phyloP scores from a whole-genome alignment of 208 protist genomes.

The Plasmodiophora brassicae region DNA sequence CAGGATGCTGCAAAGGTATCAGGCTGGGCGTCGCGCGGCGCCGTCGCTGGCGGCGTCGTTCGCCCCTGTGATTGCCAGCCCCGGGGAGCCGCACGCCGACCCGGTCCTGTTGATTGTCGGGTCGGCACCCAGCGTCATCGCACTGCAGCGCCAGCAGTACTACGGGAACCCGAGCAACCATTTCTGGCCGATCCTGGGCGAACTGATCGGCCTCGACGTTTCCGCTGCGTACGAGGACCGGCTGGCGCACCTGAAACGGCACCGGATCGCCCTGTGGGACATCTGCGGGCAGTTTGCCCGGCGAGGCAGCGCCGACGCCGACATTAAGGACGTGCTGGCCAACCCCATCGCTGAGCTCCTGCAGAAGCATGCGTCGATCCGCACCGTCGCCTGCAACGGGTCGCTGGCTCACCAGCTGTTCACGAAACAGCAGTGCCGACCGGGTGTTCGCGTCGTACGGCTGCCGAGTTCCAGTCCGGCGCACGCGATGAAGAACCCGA shows the following conservation, averaged over 20 bases:
- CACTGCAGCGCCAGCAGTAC: neutral
- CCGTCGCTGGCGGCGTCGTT: too few relatives aligned
- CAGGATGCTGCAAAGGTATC: too few relatives aligned
- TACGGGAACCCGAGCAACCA: neutral
- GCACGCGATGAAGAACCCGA: neutral
- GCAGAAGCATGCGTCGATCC: neutral
- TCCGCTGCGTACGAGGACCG: neutral
- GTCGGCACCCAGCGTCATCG: neutral
- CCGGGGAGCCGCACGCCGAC: too few relatives aligned
- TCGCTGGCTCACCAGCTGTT: neutral
- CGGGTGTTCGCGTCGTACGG: neutral
- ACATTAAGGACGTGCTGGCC: neutral
- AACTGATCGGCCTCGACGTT: neutral
- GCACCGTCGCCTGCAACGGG: neutral
- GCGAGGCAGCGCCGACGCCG: neutral
- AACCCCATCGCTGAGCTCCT: neutral
- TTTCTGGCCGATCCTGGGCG: neutral
- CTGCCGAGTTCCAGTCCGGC: neutral
- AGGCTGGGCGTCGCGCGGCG: too few relatives aligned
- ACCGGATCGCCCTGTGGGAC: neutral
- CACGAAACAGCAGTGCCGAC: neutral
- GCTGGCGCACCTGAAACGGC: neutral
- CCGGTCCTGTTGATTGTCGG: constrained; percentile 1
- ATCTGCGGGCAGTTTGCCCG: neutral
- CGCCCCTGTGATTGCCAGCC: too few relatives aligned